Conservation (phyloP, 2,329 filamentous ascomycete species). For the Penicillium janthinellum region DNA sequence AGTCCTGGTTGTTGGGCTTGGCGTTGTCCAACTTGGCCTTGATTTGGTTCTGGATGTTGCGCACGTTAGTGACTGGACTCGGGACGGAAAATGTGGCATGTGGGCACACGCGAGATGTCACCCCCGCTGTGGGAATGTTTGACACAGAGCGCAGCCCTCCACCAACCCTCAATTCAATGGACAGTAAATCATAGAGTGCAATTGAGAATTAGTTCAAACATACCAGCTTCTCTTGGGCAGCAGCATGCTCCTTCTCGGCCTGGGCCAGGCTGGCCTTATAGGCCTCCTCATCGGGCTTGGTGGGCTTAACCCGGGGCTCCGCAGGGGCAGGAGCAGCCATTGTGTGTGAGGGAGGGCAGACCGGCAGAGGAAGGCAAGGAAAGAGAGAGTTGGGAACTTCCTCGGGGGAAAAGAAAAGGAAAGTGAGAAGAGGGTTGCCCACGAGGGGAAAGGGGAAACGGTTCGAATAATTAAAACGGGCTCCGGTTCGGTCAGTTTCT, state of each 20-base stretch:
- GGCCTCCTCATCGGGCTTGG: conserved; percentile 82
- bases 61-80: conserved; percentile 25
- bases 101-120: background rate
- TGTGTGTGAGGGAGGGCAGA: conserved; percentile 12
- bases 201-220: conserved; percentile 30
- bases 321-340: conserved; percentile 43
- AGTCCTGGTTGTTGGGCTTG: conserved; percentile 78
- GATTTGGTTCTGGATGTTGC: conserved; percentile 72
- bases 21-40: conserved; percentile 86
- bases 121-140: background rate
- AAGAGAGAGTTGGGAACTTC: conserved; percentile 16
- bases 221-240: conserved; percentile 71
- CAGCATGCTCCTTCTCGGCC: conserved; percentile 84
- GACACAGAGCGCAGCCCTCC: background rate
- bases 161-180: background rate
- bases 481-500: conserved; percentile 30
- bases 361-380: conserved; percentile 11
- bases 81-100: conserved; percentile 1
- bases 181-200: background rate
- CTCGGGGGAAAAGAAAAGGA: conserved; percentile 8
- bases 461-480: conserved; percentile 24
- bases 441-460: conserved; percentile 27
- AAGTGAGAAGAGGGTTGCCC: conserved; percentile 14
- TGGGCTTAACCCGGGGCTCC: conserved; percentile 62
- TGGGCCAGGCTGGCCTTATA: conserved; percentile 78